Evolutionary conservation across 129 eudicot genomes (phyloP), one percentile per base, ranked within the genome.

Genomic region (Centrapalus pauciflorus): DNA sequence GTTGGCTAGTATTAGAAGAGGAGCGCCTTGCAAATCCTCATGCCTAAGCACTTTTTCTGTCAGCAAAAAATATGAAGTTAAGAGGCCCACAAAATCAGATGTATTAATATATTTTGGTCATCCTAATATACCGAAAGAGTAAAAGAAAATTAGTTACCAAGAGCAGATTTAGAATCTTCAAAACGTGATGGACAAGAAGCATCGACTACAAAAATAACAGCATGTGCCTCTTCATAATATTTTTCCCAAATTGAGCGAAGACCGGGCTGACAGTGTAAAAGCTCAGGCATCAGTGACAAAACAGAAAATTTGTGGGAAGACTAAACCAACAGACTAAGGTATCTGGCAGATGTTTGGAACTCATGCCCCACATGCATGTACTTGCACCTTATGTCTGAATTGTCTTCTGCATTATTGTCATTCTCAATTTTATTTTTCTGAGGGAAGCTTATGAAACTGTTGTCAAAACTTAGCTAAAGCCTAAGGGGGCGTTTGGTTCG

Each of bases 191-290:
- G 99, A 67, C 76, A 74, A 66, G 91, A 82, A 33, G 96, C 95
- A 84, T 93, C 99, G 56, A 93, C 84, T 48, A 93, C 96, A 80
- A 77, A 93, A 32, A 93, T 70, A 24, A 93, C 93, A 64, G 96
- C 99, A 89, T 93, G 99, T 35, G 99, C 95, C 81, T 93, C 99
- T 69, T 93, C 99, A 77, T 93, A 93, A 81, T 93, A 93, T 71
- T 93, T 93, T 71, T 93, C 99, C 99, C 99, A 93, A 52, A 93
- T 93, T 25, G 99, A 93, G n/a, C 99, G 96, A 78, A 93, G 96
- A 78, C 99, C 99, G 77, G 86, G 81, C 99, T 93, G 82, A 68
- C 66, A 69, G 32, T 43, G 70, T 32, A 61, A 75, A 73, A 67
- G 21, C 66, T 52, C 54, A 25, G 20, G 17, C 55, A 55, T 80